Evolutionary conservation across 331 rosid species (phyloP).

Genomic region (Arachis monticola): DNA sequence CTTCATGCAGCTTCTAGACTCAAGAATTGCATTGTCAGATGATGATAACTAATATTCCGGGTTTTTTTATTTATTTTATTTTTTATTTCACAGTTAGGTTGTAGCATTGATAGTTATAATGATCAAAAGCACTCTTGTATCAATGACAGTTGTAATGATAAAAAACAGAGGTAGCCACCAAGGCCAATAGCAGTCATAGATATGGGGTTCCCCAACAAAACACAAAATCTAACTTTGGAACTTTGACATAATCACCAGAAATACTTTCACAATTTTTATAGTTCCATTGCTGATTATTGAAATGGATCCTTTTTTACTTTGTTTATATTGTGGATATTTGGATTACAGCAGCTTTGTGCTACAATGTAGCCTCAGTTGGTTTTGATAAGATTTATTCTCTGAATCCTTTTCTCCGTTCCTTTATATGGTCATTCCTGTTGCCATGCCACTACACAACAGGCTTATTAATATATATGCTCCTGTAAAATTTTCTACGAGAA

Average conservation of each 20-base stretch:
- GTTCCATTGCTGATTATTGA: background rate
- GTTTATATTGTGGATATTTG: background rate
- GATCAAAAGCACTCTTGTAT: too few species aligned
- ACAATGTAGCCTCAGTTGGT: too few species aligned
- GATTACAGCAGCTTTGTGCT: background rate
- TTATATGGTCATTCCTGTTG: background rate
- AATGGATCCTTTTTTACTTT: background rate
- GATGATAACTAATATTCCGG: background rate
- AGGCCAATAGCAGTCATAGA: too few species aligned
- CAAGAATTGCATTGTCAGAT: constrained; percentile 18
- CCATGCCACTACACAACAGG: constrained; percentile 2
- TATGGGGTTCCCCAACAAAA: too few species aligned
- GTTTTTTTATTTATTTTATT: background rate
- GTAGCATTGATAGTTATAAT: too few species aligned
- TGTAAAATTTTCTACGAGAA: background rate
- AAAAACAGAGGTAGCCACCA: too few species aligned
- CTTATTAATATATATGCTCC: background rate
- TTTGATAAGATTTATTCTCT: background rate
- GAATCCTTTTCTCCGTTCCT: constrained; percentile 2
- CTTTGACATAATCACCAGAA: background rate
- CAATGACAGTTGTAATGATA: too few species aligned
- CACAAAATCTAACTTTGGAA: background rate
- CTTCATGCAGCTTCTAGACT: constrained; percentile 19
- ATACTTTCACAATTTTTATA: background rate
- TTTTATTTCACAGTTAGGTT: too few species aligned